These are phyloP conservation scores for Epichloe baconii DNA, from an alignment of 2,329 filamentous ascomycete species.

Conservation along the genomic window DNA sequence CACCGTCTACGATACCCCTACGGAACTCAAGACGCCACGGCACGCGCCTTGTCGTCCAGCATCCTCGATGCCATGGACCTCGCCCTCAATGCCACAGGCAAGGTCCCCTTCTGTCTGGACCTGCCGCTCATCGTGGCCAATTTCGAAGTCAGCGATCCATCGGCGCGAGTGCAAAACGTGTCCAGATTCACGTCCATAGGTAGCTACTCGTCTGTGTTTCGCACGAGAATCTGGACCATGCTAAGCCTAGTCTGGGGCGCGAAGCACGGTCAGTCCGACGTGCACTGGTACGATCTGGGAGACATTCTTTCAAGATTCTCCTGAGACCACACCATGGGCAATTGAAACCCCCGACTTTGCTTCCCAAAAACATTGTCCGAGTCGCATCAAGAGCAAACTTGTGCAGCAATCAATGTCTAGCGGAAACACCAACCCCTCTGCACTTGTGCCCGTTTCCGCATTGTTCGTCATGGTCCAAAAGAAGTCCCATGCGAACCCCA, in stretches of 20 bases:
- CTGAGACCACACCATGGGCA: neutral
- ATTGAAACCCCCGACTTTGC: too few relatives aligned
- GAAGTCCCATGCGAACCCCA: too few relatives aligned
- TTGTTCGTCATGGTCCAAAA: too few relatives aligned
- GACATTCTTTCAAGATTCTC: neutral
- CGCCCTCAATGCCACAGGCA: constrained; percentile 8
- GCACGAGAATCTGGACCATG: neutral
- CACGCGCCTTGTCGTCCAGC: constrained; percentile 4
- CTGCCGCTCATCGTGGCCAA: constrained; percentile 13
- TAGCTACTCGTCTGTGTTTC: constrained; percentile 4
- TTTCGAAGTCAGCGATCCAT: constrained; percentile 10
- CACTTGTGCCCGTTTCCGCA: too few relatives aligned
- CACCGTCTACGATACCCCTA: constrained; percentile 13
- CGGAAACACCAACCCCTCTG: too few relatives aligned
- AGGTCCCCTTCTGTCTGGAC: constrained; percentile 10
- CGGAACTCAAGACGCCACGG: neutral
- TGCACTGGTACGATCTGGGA: neutral
- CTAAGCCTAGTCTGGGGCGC: neutral
- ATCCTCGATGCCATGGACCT: constrained; percentile 14
- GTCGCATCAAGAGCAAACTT: too few relatives aligned
- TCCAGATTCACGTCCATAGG: constrained; percentile 6
- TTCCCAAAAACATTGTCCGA: too few relatives aligned
- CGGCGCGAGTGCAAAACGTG: constrained; percentile 5
- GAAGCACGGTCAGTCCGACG: neutral
- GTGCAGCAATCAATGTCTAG: too few relatives aligned